Conservation (phyloP, 2,329 filamentous ascomycete species). For the Aspergillus udagawae region DNA sequence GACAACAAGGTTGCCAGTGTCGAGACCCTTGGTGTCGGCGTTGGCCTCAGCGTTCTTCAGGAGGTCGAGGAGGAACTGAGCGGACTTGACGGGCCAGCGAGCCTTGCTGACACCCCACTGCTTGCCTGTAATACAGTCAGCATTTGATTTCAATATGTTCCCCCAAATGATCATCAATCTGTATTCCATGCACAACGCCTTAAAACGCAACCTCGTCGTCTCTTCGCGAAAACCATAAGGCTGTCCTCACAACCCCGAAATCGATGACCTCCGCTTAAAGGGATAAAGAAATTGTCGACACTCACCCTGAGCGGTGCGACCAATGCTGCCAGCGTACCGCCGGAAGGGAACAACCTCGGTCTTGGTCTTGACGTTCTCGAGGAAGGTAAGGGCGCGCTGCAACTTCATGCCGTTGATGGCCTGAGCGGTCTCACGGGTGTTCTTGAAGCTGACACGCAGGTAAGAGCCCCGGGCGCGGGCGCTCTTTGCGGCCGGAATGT, state of each 20-base stretch:
- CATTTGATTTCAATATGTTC: not conserved
- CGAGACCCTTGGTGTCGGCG: slow-evolving; percentile 93
- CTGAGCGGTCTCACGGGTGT: slow-evolving; percentile 99
- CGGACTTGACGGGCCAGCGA: slow-evolving; percentile 99
- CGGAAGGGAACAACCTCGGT: slow-evolving; percentile 98
- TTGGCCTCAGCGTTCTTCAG: slow-evolving; percentile 98
- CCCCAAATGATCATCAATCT: not conserved
- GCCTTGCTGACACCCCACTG: slow-evolving; percentile 97
- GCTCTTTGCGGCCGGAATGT: slow-evolving; percentile 85
- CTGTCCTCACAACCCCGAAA: not conserved
- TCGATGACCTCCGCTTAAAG: slow-evolving; percentile 5
- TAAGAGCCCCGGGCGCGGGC: slow-evolving; percentile 98
- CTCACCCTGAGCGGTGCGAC: slow-evolving; percentile 97
- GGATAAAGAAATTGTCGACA: slow-evolving; percentile 27
- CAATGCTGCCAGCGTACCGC: slow-evolving; percentile 92
- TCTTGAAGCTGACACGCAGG: slow-evolving; percentile 99
- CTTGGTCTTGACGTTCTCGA: slow-evolving; percentile 97
- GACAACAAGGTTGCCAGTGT: slow-evolving; percentile 95
- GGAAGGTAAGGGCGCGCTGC: slow-evolving; percentile 89
- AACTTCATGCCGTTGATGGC: slow-evolving; percentile 99
- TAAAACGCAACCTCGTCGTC: too few species aligned
- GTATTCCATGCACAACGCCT: not conserved
- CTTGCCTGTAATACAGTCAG: slow-evolving; percentile 66
- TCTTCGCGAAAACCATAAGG: not conserved
- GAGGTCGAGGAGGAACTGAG: slow-evolving; percentile 94